These are phyloP conservation scores for Mortierella alpina DNA, from an alignment of 192 early-diverging fungal genomes.

Conservation along the genomic window DNA sequence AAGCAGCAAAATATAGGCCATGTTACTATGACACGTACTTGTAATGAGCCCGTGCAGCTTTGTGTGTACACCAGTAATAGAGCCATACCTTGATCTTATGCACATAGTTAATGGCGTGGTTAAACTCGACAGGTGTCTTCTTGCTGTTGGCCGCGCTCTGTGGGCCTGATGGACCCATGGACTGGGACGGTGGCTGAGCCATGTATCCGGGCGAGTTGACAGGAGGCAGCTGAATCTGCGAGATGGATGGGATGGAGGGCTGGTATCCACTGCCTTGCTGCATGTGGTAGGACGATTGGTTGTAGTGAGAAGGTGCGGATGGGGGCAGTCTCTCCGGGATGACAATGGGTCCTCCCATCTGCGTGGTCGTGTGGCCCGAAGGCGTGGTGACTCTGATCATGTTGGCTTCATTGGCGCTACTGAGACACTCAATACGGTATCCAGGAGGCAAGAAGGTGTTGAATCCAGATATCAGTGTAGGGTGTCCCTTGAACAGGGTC, in stretches of 20 bases:
- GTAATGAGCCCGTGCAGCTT: neutral
- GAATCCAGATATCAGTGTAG: conserved; percentile 93
- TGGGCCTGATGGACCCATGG: conserved; percentile 33
- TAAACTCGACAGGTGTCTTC: conserved; percentile 91
- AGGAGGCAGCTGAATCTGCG: conserved; percentile 36
- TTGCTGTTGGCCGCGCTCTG: conserved; percentile 56
- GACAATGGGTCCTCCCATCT: conserved; percentile 56
- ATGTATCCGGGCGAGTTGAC: conserved; percentile 43
- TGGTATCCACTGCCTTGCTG: conserved; percentile 50
- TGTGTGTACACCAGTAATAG: neutral
- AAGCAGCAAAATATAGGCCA: neutral
- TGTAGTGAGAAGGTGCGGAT: conserved; percentile 34
- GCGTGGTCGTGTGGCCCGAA: conserved; percentile 69
- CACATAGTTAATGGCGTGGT: conserved; percentile 99
- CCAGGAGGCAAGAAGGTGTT: conserved; percentile 99
- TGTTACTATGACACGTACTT: neutral
- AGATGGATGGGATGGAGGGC: conserved; percentile 48
- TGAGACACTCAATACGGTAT: conserved; percentile 92
- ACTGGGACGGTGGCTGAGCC: conserved; percentile 22
- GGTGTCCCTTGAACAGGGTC: conserved; percentile 91
- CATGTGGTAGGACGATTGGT: conserved; percentile 50
- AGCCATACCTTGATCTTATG: conserved; percentile 94
- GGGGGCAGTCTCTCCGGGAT: conserved; percentile 40
- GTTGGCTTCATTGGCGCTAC: conserved; percentile 77
- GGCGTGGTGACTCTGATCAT: conserved; percentile 92